Evolutionary conservation across 1,284 basidiomycete genomes (phyloP).

Genomic region (Apiotrichum mycotoxinovorans): DNA sequence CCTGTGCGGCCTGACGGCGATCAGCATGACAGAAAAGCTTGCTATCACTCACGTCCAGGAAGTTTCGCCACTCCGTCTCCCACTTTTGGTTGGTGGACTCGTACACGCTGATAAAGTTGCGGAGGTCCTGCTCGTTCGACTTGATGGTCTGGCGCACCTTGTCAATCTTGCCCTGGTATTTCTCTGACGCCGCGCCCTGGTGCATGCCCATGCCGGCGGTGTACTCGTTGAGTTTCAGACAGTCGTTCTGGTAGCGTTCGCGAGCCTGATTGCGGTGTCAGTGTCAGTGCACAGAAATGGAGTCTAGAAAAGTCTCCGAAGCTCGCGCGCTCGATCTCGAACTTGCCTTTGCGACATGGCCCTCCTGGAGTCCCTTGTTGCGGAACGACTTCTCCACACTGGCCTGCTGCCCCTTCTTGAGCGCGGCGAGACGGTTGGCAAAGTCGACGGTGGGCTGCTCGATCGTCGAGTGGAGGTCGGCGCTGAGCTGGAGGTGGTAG

Average conservation of each 20-base stretch:
- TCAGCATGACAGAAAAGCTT: neutral
- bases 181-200: conserved; percentile 91
- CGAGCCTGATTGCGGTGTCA: conserved; percentile 57
- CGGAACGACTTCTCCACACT: conserved; percentile 84
- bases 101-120: conserved; percentile 76
- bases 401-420: conserved; percentile 64
- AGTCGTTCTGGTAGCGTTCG: conserved; percentile 92
- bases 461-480: conserved; percentile 72
- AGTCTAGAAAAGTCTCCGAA: too few species aligned
- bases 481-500: conserved; percentile 61
- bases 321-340: too few species aligned
- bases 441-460: conserved; percentile 67
- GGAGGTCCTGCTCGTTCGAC: conserved; percentile 85
- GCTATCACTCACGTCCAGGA: conserved; percentile 63
- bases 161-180: conserved; percentile 81
- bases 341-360: conserved; percentile 66
- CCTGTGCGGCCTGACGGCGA: conserved; percentile 72
- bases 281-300: neutral
- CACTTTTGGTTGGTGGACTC: conserved; percentile 79
- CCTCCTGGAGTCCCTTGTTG: conserved; percentile 76
- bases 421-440: conserved; percentile 63
- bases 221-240: conserved; percentile 90
- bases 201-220: conserved; percentile 89
- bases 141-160: conserved; percentile 84
- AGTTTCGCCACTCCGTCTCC: conserved; percentile 90